Conservation (phyloP, 2,329 filamentous ascomycete genomes). For the Phoma sp. region DNA sequence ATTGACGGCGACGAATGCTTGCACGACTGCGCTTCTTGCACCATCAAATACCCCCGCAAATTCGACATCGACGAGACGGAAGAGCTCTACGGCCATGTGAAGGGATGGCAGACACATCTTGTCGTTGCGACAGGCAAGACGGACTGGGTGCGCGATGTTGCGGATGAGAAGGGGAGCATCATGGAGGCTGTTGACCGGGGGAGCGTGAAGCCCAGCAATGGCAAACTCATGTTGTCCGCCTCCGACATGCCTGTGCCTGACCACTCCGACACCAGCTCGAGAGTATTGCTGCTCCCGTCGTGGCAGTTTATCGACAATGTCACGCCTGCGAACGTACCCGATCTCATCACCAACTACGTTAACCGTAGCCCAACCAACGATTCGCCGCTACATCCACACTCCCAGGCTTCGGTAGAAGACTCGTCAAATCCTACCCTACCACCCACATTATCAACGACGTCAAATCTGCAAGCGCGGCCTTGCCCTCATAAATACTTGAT, state of each 20-base stretch:
- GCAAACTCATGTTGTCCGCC: conserved; percentile 88
- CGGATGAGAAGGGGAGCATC: conserved; percentile 74
- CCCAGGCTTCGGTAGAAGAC: background rate
- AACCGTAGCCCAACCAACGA: conserved; percentile 75
- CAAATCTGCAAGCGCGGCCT: conserved; percentile 62
- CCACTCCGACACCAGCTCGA: conserved; percentile 68
- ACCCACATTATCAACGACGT: conserved; percentile 34
- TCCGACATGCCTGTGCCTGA: conserved; percentile 85
- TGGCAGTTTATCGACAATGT: conserved; percentile 86
- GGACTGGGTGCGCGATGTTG: conserved; percentile 89
- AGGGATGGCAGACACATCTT: conserved; percentile 87
- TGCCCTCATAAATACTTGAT: conserved; percentile 87
- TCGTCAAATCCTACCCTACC: conserved; percentile 18
- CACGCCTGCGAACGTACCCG: conserved; percentile 73
- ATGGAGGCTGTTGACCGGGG: conserved; percentile 61
- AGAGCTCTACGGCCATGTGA: conserved; percentile 81
- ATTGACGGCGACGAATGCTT: conserved; percentile 88
- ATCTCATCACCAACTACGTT: conserved; percentile 74
- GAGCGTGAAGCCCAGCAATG: conserved; percentile 67
- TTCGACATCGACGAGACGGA: conserved; percentile 77
- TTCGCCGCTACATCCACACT: conserved; percentile 58
- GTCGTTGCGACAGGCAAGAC: conserved; percentile 94
- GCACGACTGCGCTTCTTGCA: conserved; percentile 84
- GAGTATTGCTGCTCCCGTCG: conserved; percentile 80
- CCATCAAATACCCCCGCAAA: conserved; percentile 76